Conservation (phyloP, 2,329 filamentous ascomycete genomes). For the Orbilia quercus region DNA sequence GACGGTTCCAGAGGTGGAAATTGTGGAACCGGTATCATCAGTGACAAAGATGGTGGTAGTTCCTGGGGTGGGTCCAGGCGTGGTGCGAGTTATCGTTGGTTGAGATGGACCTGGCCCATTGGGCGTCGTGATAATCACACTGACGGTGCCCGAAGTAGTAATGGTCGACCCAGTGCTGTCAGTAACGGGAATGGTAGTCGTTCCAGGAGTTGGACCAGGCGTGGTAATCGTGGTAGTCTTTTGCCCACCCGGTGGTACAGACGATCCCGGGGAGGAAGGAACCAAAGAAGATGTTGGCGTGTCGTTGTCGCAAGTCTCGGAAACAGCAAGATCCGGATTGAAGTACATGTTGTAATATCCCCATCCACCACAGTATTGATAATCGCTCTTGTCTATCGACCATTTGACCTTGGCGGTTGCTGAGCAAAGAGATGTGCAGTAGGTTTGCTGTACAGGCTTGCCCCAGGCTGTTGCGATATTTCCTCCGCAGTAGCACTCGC, state of each 20-base stretch:
- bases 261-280: too few relatives aligned
- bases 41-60: background rate
- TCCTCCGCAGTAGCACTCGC: conserved; percentile 11
- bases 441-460: too few relatives aligned
- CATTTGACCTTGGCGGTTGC: conserved; percentile 8
- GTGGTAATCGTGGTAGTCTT: background rate
- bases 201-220: background rate
- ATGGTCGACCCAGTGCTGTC: too few relatives aligned
- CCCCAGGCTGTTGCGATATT: background rate
- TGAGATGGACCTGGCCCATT: background rate
- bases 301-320: too few relatives aligned
- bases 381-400: conserved; percentile 7
- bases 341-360: conserved; percentile 11
- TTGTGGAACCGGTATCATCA: background rate
- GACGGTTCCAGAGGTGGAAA: conserved; percentile 1
- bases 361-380: conserved; percentile 18
- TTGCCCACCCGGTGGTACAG: background rate
- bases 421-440: background rate
- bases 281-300: too few relatives aligned
- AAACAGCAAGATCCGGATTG: background rate
- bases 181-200: background rate
- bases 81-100: background rate
- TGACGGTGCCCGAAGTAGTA: too few relatives aligned
- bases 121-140: background rate
- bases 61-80: background rate